Base-by-base conservation (phyloP, 192 early-diverging fungal genomes). In the Thoreauomyces humboldtii region DNA sequence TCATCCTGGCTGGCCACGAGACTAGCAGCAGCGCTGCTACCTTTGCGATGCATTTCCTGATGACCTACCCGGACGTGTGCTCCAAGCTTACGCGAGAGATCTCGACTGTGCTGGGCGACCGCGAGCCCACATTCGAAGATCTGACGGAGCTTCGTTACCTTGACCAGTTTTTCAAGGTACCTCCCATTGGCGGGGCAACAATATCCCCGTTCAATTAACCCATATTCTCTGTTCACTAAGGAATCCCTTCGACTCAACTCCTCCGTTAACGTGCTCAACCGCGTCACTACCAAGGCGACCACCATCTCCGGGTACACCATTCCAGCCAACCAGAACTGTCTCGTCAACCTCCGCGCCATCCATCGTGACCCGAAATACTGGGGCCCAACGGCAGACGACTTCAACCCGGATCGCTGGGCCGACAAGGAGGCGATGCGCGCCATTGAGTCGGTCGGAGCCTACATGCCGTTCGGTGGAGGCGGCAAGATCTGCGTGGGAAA, bases 361-460 rank as follows among this genome's bases (percentile, higher is more conserved):
- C 50, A 52, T 2, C 4, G 29, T 24, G 50, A 52, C 32, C 50
- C 50, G 3, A 52, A 29, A 14, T 27, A 27, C 44, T 85, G 82
- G 78, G 78, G 78, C 9, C 56, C 59, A 17, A 74, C 82, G 67
- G 77, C 77, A 3, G 74, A 87, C 5, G 46, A 76, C 43, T 86
- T 84, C 56, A 63, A 71, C 0, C 85, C 85, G 0, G 85, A 86
- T 55, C 72, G 84, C 15, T 86, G 80, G 78, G 47, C 43, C 2
- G 48, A 60, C 43, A 31, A 42, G 61, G 59, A 60, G 12, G 61
- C 52, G 67, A 11, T 56, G 68, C 14, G 65, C 17, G 64, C 32
- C 25, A 37, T 63, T 21, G 62, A 63, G 24, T 17, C 55, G 7
- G 27, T 31, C 12, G 69, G 53, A 5, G 62, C 69, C 12, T 71